Conservation (phyloP, 2,329 filamentous ascomycete genomes). For the Aaosphaeria pasadenensis region DNA sequence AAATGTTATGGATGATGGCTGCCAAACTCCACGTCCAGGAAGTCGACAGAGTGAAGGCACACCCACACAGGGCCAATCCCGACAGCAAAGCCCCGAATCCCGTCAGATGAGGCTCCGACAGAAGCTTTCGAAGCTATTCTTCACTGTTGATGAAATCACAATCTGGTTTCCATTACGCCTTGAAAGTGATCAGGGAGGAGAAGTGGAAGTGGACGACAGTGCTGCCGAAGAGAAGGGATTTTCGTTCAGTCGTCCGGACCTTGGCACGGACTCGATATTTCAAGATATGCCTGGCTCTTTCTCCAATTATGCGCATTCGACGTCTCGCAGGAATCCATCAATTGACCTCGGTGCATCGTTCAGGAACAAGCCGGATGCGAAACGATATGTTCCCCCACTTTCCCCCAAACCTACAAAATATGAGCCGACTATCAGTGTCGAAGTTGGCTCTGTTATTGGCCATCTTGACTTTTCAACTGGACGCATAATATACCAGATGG, state of each 20-base stretch:
- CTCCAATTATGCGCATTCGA: conserved; percentile 45
- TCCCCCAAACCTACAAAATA: conserved; percentile 4
- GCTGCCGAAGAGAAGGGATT: conserved; percentile 11
- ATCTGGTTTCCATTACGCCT: conserved; percentile 37
- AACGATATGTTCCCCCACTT: neutral
- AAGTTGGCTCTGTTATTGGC: conserved; percentile 31
- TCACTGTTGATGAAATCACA: conserved; percentile 36
- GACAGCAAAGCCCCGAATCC: too few relatives aligned
- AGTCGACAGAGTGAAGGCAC: conserved; percentile 22
- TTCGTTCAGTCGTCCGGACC: conserved; percentile 23
- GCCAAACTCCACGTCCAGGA: conserved; percentile 37
- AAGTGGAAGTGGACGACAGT: conserved; percentile 6
- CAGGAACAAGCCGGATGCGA: conserved; percentile 13
- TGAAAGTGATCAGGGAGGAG: conserved; percentile 7
- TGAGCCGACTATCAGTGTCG: conserved; percentile 19
- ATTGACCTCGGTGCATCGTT: conserved; percentile 15
- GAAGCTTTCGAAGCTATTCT: conserved; percentile 28
- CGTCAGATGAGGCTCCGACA: neutral
- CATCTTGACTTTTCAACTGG: conserved; percentile 36
- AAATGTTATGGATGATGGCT: conserved; percentile 26
- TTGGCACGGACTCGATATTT: conserved; percentile 36
- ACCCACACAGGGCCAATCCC: too few relatives aligned
- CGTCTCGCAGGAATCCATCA: conserved; percentile 23
- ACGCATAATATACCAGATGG: conserved; percentile 30
- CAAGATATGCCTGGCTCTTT: conserved; percentile 47